Evolutionary conservation across 805 yeast species (phyloP).

Genomic region (Myxozyma geophila): DNA sequence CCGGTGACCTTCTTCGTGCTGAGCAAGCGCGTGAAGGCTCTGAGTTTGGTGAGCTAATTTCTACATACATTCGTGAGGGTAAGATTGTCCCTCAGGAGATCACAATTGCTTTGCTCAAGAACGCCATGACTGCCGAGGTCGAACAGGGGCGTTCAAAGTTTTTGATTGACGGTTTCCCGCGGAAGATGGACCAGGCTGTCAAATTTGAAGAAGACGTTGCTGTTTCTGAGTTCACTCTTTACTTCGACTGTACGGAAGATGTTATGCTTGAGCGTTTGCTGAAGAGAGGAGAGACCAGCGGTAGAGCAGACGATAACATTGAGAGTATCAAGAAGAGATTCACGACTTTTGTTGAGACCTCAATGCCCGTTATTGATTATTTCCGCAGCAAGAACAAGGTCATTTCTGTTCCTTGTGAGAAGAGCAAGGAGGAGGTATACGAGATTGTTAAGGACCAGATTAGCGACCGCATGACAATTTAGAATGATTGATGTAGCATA

Average conservation of each 20-base stretch:
- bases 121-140: conserved; percentile 65
- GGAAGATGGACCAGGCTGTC: conserved; percentile 97
- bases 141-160: conserved; percentile 57
- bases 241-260: conserved; percentile 66
- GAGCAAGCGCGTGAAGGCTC: conserved; percentile 87
- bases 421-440: conserved; percentile 76
- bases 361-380: conserved; percentile 91
- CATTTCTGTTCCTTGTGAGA: conserved; percentile 76
- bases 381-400: conserved; percentile 62
- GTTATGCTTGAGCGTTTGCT: conserved; percentile 84
- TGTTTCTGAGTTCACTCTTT: conserved; percentile 48
- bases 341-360: conserved; percentile 80
- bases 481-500: not conserved
- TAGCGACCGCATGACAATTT: conserved; percentile 44
- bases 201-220: conserved; percentile 78
- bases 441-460: conserved; percentile 68
- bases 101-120: conserved; percentile 79
- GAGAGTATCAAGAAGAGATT: conserved; percentile 91
- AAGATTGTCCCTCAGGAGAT: conserved; percentile 90
- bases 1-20: conserved; percentile 94
- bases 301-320: conserved; percentile 89
- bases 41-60: conserved; percentile 82
- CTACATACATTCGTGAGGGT: conserved; percentile 83
- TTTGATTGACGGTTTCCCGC: conserved; percentile 93
- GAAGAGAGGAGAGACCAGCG: conserved; percentile 92